Base-by-base conservation (phyloP, 2,329 filamentous ascomycete species). In the Fusarium sp. region DNA sequence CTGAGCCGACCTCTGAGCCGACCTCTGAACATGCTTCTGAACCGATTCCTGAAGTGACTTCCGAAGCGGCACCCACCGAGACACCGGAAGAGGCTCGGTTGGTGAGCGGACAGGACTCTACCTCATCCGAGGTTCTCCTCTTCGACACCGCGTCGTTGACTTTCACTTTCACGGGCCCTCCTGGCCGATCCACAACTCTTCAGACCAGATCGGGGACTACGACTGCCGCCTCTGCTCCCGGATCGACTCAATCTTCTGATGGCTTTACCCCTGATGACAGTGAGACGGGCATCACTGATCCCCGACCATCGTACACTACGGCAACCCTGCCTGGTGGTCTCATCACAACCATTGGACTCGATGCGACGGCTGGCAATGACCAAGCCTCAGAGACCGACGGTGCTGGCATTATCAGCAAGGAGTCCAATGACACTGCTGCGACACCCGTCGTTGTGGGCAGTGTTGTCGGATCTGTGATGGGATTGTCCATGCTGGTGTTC, bases 401-500 rank as follows among this genome's bases (percentile, higher is more conserved):
- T 15, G 66, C 76, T 8, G 64, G 56, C 38, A 57, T 64, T n/a
- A 45, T 71, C 17, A 72, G 62, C 14, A 50, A 71, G 9, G 66
- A 69, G 14, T 66, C 70, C 4, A 45, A 57, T 20, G 63, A 71
- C 17, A 68, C 50, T 8, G 71, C 74, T 12, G 60, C 79, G 7
- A 79, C 75, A 4, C 77, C 76, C 6, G 85, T 85, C 7, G 83
- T 90, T 50, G 87, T 87, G 1, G 88, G 86, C 11, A 86, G 88
- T 43, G 85, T 89, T 4, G 79, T 89, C 6, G 89, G 88, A 32
- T 85, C 85, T 5, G 77, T 88, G 2, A 84, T 86, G 1, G 80
- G 71, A 17, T 35, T 82, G 38, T 83, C 84, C 4, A 67, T 90
- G 17, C 74, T 89, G 25, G 84, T 81, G 0, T 84, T 90, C 45